phyloP scores from a whole-genome alignment of 345 rosid species.

The Aurinia saxatilis region DNA sequence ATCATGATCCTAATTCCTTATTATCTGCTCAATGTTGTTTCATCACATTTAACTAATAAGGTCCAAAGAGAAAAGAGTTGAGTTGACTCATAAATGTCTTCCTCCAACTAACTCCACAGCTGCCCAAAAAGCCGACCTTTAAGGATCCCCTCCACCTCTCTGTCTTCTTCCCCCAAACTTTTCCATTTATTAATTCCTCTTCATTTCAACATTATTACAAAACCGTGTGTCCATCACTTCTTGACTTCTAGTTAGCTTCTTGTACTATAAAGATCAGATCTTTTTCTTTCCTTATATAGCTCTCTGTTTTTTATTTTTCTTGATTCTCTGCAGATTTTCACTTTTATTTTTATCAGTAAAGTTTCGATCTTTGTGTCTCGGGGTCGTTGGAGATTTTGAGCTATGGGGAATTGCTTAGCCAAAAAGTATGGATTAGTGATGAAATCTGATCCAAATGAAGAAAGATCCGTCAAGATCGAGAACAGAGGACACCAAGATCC shows the following conservation, averaged over 20 bases:
- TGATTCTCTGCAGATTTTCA: not conserved
- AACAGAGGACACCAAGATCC: conserved; percentile 29
- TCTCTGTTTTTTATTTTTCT: not conserved
- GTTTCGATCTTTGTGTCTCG: not conserved
- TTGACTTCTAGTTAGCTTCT: not conserved
- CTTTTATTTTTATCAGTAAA: no score
- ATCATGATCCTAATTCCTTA: not conserved
- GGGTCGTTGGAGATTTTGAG: not conserved
- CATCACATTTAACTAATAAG: not conserved
- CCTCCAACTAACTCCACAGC: not conserved
- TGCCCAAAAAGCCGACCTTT: conserved; percentile 8
- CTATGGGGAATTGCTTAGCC: conserved; percentile 48
- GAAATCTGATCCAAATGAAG: conserved; percentile 22
- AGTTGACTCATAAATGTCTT: not conserved
- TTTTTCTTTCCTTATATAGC: not conserved
- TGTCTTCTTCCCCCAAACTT: not conserved
- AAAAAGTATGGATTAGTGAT: conserved; percentile 24
- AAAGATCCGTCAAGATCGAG: conserved; percentile 21
- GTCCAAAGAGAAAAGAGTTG: not conserved
- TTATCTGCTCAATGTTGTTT: not conserved
- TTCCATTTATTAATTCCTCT: not conserved
- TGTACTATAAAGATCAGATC: not conserved
- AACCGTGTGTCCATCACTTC: not conserved
- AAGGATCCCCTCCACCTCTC: not conserved
- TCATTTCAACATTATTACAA: not conserved